Percentiles rank a stretch among this genome's conserved stretches.
Conservation (phyloP, 257 asterid genomes). For the Scutellaria galericulata region DNA sequence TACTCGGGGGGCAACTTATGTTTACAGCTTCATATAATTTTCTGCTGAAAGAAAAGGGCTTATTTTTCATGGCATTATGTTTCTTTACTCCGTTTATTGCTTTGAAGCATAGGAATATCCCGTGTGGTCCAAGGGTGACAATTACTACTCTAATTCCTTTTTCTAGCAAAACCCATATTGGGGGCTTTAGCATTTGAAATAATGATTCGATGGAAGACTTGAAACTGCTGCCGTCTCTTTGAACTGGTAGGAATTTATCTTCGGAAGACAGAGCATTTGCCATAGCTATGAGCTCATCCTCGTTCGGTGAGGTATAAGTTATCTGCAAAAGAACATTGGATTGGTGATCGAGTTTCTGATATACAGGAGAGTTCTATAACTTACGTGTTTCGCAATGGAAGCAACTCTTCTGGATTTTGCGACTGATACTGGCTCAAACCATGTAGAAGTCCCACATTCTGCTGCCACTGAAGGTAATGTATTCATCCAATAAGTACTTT, state of each 20-base stretch:
- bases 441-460: conserved; percentile 63
- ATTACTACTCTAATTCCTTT: conserved; percentile 76
- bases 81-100: conserved; percentile 42
- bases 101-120: conserved; percentile 74
- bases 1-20: conserved; percentile 52
- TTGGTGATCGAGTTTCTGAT: conserved; percentile 4
- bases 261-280: conserved; percentile 69
- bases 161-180: conserved; percentile 73
- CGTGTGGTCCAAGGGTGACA: conserved; percentile 82
- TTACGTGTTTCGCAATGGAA: conserved; percentile 74
- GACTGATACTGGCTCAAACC: conserved; percentile 99
- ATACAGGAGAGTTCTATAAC: conserved; percentile 37
- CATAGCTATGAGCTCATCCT: conserved; percentile 92
- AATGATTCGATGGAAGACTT: conserved; percentile 48
- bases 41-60: conserved; percentile 42
- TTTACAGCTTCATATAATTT: conserved; percentile 55
- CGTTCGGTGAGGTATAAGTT: conserved; percentile 88
- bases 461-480: conserved; percentile 69
- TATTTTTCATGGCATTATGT: conserved; percentile 27
- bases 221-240: conserved; percentile 35
- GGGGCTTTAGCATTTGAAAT: conserved; percentile 75
- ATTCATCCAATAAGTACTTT: conserved; percentile 31
- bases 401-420: conserved; percentile 79
- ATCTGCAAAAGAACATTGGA: conserved; percentile 50
- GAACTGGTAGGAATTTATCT: conserved; percentile 52